Evolutionary conservation across 768 basidiomycete species (phyloP).

Genomic region (Xerocomus spinulosus): DNA sequence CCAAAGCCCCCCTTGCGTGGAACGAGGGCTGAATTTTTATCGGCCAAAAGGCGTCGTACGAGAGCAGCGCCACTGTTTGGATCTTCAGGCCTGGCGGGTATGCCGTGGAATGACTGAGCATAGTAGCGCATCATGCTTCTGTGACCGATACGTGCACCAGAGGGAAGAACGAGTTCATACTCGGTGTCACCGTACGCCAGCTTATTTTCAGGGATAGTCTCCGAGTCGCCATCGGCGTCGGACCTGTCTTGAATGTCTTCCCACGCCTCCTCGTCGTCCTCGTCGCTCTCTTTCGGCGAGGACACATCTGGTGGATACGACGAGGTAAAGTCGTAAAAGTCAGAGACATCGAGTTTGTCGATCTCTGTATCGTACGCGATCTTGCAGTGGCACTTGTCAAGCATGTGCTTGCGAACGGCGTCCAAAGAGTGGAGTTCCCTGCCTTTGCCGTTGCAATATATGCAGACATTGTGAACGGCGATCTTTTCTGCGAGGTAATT

Average conservation of each 20-base stretch:
- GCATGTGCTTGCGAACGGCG: slow-evolving; percentile 93
- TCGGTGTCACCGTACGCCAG: slow-evolving; percentile 75
- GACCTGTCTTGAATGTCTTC: slow-evolving; percentile 33
- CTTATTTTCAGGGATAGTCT: slow-evolving; percentile 42
- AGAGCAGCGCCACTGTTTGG: slow-evolving; percentile 70
- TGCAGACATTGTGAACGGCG: slow-evolving; percentile 87
- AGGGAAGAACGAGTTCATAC: slow-evolving; percentile 89
- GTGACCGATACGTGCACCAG: slow-evolving; percentile 89
- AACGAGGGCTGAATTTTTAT: slow-evolving; percentile 82
- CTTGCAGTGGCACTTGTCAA: slow-evolving; percentile 95
- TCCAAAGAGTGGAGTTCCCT: slow-evolving; percentile 79
- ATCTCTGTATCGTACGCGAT: slow-evolving; percentile 80
- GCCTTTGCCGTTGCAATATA: slow-evolving; percentile 82
- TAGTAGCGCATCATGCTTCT: slow-evolving; percentile 84
- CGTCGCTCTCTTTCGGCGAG: slow-evolving; percentile 2
- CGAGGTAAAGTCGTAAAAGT: slow-evolving; percentile 86
- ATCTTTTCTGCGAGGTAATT: slow-evolving; percentile 89
- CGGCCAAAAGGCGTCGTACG: slow-evolving; percentile 71
- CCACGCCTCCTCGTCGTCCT: slow-evolving; percentile 35
- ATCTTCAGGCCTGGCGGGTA: slow-evolving; percentile 47
- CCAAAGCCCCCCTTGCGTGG: slow-evolving; percentile 84
- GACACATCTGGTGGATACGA: slow-evolving; percentile 62
- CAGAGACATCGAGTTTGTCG: slow-evolving; percentile 83
- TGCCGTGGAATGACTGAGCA: slow-evolving; percentile 66
- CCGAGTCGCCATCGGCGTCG: slow-evolving; percentile 35